Evolutionary conservation across 352 stramenopile species (phyloP), one percentile per base, ranked within the genome.

Genomic region (Saprolegnia diclina): DNA sequence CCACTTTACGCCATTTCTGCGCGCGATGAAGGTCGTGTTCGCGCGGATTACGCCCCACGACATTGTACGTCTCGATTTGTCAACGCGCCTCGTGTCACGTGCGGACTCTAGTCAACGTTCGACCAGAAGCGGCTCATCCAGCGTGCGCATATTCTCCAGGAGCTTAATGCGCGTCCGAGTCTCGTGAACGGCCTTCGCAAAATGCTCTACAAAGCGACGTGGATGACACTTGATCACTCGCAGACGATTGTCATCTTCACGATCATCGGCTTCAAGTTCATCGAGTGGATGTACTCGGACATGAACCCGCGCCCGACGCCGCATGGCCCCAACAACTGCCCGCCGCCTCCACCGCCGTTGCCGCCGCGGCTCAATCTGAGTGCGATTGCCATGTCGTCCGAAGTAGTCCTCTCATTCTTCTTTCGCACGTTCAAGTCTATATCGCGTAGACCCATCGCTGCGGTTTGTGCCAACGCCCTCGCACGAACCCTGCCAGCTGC

Each of bases 251-350:
- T 95, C 18, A 71, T 93, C 26, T 56, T 92, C 22, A 80, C 83
- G 46, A 87, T 95, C 68, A 84, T 85, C 0, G 76, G 79, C 40
- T 95, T 92, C 77, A 95, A 95, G 66, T 88, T 92, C 53, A 71
- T 92, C 48, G 87, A 95, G 71, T 95, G 87, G 87, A 90, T 95
- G 80, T 92, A 95, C 75, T 92, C 83, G 52, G 87, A 95, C 76
- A 24, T 66, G 59, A 73, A 73, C 44, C 56, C 35, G 10, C 50
- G 29, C 10, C 37, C 89, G 88, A 59, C 65, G 89, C 56, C 79
- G 77, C 45, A 65, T 86, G 52, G 89, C 76, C 0, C 77, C 76
- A 7, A 76, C 74, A 9, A 77, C 90, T 45, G 77, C 13, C 85
- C 83, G 13, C 75, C 87, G 9, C 87, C 87, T 45, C 85, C 85